phyloP scores from a whole-genome alignment of 208 protist genomes.

The Borovskyia barvae region DNA sequence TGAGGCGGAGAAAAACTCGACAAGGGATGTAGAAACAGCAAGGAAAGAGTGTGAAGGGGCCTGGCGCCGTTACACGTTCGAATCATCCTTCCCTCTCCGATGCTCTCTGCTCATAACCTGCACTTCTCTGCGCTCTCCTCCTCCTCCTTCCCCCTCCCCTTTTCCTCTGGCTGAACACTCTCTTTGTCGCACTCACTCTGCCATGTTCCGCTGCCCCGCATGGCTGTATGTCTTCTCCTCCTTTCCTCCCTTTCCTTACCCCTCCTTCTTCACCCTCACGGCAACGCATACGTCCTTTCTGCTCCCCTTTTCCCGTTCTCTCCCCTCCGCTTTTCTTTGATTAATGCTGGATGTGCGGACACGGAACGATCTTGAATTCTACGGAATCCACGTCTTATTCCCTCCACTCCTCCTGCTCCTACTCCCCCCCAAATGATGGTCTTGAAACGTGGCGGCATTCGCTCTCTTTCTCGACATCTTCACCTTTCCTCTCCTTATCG shows the following conservation, averaged over 20 bases:
- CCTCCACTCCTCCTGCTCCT: too few relatives aligned
- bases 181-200: neutral
- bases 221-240: neutral
- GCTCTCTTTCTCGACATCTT: too few relatives aligned
- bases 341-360: too few relatives aligned
- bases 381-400: too few relatives aligned
- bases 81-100: constrained; percentile 4
- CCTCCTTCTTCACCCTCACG: neutral
- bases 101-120: neutral
- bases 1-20: too few relatives aligned
- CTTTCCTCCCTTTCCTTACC: neutral
- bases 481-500: neutral
- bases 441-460: too few relatives aligned
- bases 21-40: too few relatives aligned
- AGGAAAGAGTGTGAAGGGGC: too few relatives aligned
- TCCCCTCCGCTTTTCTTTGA: neutral
- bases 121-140: neutral
- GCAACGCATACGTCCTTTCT: neutral
- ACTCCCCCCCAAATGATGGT: too few relatives aligned
- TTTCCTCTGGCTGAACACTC: neutral
- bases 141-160: neutral
- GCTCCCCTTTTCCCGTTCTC: neutral
- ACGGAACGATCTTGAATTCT: too few relatives aligned
- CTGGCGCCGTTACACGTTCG: too few relatives aligned
- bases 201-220: too few relatives aligned